phyloP scores from a whole-genome alignment of 2,329 filamentous ascomycete genomes.

The Paraconiothyrium brasiliense region DNA sequence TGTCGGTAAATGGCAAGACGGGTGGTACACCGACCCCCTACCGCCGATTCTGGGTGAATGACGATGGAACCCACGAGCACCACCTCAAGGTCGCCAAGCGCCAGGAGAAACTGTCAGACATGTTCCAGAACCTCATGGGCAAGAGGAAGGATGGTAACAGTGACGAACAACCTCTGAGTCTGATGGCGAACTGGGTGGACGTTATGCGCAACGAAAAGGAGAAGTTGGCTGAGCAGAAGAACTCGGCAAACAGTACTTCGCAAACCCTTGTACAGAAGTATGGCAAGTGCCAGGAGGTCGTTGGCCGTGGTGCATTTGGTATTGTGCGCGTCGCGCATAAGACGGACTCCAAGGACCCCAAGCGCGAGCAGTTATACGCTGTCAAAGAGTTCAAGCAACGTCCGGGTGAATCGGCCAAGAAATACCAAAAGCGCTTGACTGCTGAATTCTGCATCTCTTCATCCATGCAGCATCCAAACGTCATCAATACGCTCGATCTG shows the following conservation, averaged over 20 bases:
- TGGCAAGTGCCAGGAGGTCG: constrained; percentile 96
- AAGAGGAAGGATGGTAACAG: constrained; percentile 79
- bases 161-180: constrained; percentile 81
- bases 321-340: constrained; percentile 99
- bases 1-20: constrained; percentile 43
- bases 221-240: constrained; percentile 76
- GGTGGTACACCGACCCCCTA: constrained; percentile 36
- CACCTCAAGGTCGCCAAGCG: constrained; percentile 87
- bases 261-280: constrained; percentile 93
- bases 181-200: constrained; percentile 96
- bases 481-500: constrained; percentile 96
- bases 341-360: constrained; percentile 79
- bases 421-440: constrained; percentile 96
- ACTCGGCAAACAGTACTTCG: constrained; percentile 76
- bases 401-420: constrained; percentile 93
- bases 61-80: constrained; percentile 82
- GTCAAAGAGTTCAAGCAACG: constrained; percentile 97
- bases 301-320: constrained; percentile 94
- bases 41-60: constrained; percentile 65
- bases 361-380: constrained; percentile 88
- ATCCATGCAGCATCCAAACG: constrained; percentile 93
- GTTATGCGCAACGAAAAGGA: constrained; percentile 90
- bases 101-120: constrained; percentile 93
- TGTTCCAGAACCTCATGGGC: constrained; percentile 87
- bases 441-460: constrained; percentile 99